Base-by-base conservation (phyloP, 192 early-diverging fungal species). In the Chytriomyces hyalinus region DNA sequence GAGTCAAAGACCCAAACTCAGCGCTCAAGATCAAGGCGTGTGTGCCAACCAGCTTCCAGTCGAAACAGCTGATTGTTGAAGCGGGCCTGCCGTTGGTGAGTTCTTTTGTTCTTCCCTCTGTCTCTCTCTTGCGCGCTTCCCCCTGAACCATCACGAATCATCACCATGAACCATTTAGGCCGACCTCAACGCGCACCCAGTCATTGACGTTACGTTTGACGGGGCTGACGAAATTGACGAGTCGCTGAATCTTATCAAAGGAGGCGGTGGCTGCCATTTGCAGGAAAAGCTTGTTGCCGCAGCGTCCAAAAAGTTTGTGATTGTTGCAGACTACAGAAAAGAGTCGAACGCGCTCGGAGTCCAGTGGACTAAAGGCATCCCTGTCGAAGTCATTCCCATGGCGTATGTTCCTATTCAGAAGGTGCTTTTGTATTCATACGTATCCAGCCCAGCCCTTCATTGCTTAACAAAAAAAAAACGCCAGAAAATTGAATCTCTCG, bases 41-140 rank as follows among this genome's bases (percentile, higher is more conserved):
- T 82, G 85, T 98, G 44, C 95, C 97, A 3, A 96, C 97, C 15
- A 92, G 91, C 62, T 98, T 96, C 86, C 97, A 98, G 87, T 92
- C 93, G 28, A 91, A 89, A 67, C 87, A 93, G 65, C 86, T 97
- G 6, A 93, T 97, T 70, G 57, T 93, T 15, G 92, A 95, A 44
- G 91, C 91, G 61, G 95, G 94, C 0, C 81, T 98, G 47, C 93
- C 86, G 2, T 84, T 96, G 26, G 93, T 87, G 87, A 93, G 91
- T 91, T 9, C 53, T 6, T 72, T 75, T 73, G 65, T 13, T 75
- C 44, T 11, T 20, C 65, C 60, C 50, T 51, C 67, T 64, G 11
- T 75, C 59, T 17, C 9, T 36, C 24, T 48, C 47, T 28, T 50
- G 28, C 6, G 24, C 36, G 36, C 17, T 45, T 3, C 45, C 46